phyloP scores from a whole-genome alignment of 2,329 filamentous ascomycete genomes.

The Diplodia scrobiculata region DNA sequence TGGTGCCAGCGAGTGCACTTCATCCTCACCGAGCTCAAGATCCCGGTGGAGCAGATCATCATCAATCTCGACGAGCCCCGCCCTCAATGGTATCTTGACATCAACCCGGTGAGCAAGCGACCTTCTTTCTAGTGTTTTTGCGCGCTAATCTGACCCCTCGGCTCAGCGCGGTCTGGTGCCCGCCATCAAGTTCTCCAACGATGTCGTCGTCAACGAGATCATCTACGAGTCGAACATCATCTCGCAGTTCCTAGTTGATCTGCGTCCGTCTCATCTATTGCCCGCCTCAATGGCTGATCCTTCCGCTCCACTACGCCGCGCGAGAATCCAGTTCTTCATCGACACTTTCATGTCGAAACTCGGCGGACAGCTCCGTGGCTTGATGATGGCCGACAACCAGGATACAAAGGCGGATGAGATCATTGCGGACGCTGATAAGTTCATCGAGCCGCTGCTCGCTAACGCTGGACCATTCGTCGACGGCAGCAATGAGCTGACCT shows the following conservation, averaged over 20 bases:
- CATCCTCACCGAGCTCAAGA: slow-evolving; percentile 64
- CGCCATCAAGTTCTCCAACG: slow-evolving; percentile 63
- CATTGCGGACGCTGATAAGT: slow-evolving; percentile 63
- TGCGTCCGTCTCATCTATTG: slow-evolving; percentile 67
- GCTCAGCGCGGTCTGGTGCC: slow-evolving; percentile 70
- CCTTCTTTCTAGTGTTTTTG: no score
- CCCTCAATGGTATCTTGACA: slow-evolving; percentile 70
- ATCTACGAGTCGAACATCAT: slow-evolving; percentile 74
- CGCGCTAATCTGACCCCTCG: background rate
- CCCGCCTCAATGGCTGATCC: slow-evolving; percentile 57
- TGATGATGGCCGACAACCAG: slow-evolving; percentile 51
- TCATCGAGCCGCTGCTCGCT: slow-evolving; percentile 70
- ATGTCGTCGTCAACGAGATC: slow-evolving; percentile 56
- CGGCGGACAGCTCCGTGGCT: slow-evolving; percentile 50
- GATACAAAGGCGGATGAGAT: slow-evolving; percentile 54
- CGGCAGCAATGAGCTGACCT: slow-evolving; percentile 58
- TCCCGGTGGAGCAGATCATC: slow-evolving; percentile 69
- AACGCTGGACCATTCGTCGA: slow-evolving; percentile 50
- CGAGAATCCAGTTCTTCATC: slow-evolving; percentile 70
- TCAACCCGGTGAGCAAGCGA: slow-evolving; percentile 63
- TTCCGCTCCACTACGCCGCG: slow-evolving; percentile 62
- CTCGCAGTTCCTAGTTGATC: slow-evolving; percentile 70
- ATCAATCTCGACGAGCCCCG: slow-evolving; percentile 72
- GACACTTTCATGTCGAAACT: slow-evolving; percentile 70
- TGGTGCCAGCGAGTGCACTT: slow-evolving; percentile 78